Evolutionary conservation across 768 basidiomycete genomes (phyloP), one percentile per base, ranked within the genome.

Genomic region (Boletus subparvulus): DNA sequence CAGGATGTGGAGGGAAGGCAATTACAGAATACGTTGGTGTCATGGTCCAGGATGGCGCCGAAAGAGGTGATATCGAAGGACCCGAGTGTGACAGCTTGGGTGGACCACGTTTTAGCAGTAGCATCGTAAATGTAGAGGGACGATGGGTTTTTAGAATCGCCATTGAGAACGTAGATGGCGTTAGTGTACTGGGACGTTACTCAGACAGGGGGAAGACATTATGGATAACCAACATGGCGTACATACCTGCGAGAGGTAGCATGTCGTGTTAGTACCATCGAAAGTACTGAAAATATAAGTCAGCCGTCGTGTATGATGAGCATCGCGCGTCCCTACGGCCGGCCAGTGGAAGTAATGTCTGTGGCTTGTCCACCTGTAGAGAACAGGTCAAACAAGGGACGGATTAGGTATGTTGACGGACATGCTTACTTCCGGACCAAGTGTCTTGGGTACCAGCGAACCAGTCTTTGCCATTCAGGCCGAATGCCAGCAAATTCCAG

Each of bases 401-500:
- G 30, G n/a, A 54, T 35, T 2, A 46, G 11, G 30, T 28, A 36
- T n/a, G 21, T 36, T 8, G 41, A 37, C 44, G 45, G 64, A 36
- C 21, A 19, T 16, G n/a, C 74, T 56, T 61, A 82, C 77, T 75
- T 77, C 80, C 77, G 59, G 76, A 68, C 92, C 92, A 97, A 6
- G 80, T 77, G 63, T 80, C 78, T 64, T 86, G 83, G 4, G 83
- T 75, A 13, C 93, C 91, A 48, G 90, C 85, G 62, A 83, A 85
- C 76, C 88, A 94, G 72, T 97, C 94, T 65, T 90, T 87, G 56
- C 85, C 87, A 54, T 86, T 83, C 58, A 92, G 82, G 52, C 90
- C 91, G 69, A 98, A 92, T 21, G 87, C 90, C 50, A 92, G 83
- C 50, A 98, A 80, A 71, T 95, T 92, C 85, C 87, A 94, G 63